Evolutionary conservation across 331 rosid species (phyloP).

Genomic region (Phaseolus coccineus): DNA sequence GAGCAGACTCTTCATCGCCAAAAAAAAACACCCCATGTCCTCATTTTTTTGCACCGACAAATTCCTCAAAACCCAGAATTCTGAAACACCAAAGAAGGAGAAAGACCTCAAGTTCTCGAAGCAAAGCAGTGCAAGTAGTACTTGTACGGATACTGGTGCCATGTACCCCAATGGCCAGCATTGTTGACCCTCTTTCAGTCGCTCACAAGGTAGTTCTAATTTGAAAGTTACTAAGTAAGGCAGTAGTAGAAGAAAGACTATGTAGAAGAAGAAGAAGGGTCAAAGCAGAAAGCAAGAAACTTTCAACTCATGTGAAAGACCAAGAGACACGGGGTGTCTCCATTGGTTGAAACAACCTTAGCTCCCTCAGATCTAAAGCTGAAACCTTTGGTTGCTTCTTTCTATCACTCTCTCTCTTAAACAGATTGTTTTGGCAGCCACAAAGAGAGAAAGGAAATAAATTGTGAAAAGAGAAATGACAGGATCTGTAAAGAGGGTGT

Average conservation of each 20-base stretch:
- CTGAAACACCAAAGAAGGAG: conserved; percentile 10
- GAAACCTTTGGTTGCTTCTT: conserved; percentile 33
- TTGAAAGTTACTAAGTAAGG: conserved; percentile 32
- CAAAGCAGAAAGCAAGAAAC: conserved; percentile 52
- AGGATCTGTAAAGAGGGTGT: conserved; percentile 50
- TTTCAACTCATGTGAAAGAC: conserved; percentile 58
- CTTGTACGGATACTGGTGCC: conserved; percentile 60
- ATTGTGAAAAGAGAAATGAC: conserved; percentile 15
- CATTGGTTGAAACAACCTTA: conserved; percentile 54
- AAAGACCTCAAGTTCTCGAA: conserved; percentile 90
- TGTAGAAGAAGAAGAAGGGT: conserved; percentile 31
- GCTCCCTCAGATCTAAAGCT: conserved; percentile 78
- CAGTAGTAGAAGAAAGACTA: conserved; percentile 33
- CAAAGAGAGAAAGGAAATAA: conserved; percentile 20
- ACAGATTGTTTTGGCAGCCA: conserved; percentile 32
- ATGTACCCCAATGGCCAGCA: conserved; percentile 87
- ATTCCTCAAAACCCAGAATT: background rate
- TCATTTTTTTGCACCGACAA: background rate
- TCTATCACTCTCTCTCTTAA: conserved; percentile 21
- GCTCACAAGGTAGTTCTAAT: conserved; percentile 34
- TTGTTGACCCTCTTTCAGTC: conserved; percentile 51
- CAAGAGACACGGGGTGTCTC: conserved; percentile 55
- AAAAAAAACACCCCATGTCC: conserved; percentile 1
- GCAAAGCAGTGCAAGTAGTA: conserved; percentile 80
- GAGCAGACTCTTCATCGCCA: conserved; percentile 30